phyloP scores from a whole-genome alignment of 2,329 filamentous ascomycete species.

The Bipolaris bicolor region DNA sequence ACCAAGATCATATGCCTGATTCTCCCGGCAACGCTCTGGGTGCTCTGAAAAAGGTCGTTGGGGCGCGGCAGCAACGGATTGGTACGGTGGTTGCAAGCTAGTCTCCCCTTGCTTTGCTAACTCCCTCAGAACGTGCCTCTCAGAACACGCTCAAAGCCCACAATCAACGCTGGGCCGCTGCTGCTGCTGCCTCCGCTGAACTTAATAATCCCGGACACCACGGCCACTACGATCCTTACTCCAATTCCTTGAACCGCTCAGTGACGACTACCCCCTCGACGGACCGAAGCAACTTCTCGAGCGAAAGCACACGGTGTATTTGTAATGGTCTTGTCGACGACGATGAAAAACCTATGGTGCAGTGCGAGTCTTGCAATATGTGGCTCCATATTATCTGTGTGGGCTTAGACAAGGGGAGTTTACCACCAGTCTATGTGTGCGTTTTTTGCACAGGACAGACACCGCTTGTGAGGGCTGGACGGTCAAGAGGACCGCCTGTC shows the following conservation, averaged over 20 bases:
- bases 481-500: constrained; percentile 14
- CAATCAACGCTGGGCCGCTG: constrained; percentile 55
- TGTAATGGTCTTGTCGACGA: constrained; percentile 58
- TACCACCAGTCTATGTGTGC: constrained; percentile 52
- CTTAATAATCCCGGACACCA: constrained; percentile 30
- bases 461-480: constrained; percentile 17
- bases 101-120: constrained; percentile 23
- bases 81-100: constrained; percentile 32
- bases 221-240: constrained; percentile 43
- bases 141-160: constrained; percentile 51
- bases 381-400: constrained; percentile 67
- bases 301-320: constrained; percentile 61
- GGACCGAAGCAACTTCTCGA: constrained; percentile 59
- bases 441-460: constrained; percentile 48
- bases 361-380: constrained; percentile 68
- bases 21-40: constrained; percentile 49
- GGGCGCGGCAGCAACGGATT: constrained; percentile 43
- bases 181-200: constrained; percentile 50
- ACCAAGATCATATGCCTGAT: constrained; percentile 37
- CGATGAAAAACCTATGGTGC: constrained; percentile 64
- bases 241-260: constrained; percentile 47
- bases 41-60: constrained; percentile 51
- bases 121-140: constrained; percentile 35
- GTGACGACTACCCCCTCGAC: constrained; percentile 61
- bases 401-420: constrained; percentile 57